Evolutionary conservation across 2,329 filamentous ascomycete species (phyloP), one percentile per base, ranked within the genome.

Genomic region (Scedosporium apiospermum): DNA sequence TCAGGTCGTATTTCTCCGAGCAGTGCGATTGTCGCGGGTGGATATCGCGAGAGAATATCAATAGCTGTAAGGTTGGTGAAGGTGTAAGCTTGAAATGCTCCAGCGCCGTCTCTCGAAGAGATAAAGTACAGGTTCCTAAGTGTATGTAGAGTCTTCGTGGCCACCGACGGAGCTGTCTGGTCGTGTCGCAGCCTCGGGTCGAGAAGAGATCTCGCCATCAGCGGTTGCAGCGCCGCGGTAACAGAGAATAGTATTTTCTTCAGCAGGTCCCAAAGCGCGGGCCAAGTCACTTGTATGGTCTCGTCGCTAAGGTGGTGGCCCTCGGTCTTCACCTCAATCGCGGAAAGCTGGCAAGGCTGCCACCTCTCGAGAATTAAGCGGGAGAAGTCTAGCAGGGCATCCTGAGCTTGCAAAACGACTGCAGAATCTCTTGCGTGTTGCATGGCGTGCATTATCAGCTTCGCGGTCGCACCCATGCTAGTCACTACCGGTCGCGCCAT

Each of bases 31-130:
- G 85, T 82, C 30, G 89, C 82, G 10, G 79, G 76, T 0, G 88
- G 82, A 67, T 90, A 88, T n/a, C 86, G 84, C 7, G 88, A 81
- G 4, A 96, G 81, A 46, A 92, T 86, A 72, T 97, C 93, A 65
- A 96, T 85, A 3, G 91, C 87, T 1, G 90, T 86, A 23, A 96
- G 81, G 68, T 92, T 91, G 27, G 91, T 88, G 70, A 96, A 96
- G 1, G 83, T 86, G 73, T 96, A 93, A 63, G 91, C 89, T 62
- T 93, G 90, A 69, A 96, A 96, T 1, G 85, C 82, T 65, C 83
- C 84, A 63, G 88, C 86, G 21, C 88, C 88, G 62, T 90, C 82
- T 46, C 90, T 83, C 14, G 86, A 87, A 0, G 90, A 91, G 65
- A 96, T 85, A 72, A 96, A 96, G 74, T 87, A 91, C 21, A 96